Evolutionary conservation across 2,329 filamentous ascomycete genomes (phyloP), one percentile per base, ranked within the genome.

Genomic region (Aspergillus nomiae): DNA sequence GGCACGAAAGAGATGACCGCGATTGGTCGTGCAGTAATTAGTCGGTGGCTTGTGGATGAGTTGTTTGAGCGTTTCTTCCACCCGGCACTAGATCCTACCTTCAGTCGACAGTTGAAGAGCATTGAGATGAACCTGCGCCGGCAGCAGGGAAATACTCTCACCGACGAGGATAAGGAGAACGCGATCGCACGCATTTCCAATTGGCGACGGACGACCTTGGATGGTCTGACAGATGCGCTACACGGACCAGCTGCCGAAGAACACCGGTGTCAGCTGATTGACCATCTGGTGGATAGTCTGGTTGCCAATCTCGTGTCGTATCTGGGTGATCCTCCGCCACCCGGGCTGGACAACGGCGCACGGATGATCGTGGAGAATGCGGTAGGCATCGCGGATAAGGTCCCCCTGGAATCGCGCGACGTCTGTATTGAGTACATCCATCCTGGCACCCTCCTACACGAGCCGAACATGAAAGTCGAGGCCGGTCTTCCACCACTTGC

Each of bases 1-100:
- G 95, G 94, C 65, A 96, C 94, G 74, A 94, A 97, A 77, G 95
- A 99, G 78, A 99, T 99, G 95, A 98, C 93, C 8, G 94, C 94
- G 6, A 90, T 96, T 28, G 95, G 95, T 19, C 88, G 94, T 59
- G 93, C 94, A 14, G 88, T 94, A 67, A 93, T 99, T 69, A 91
- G 91, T 32, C 87, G 89, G 64, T 99, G 94, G 92, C 81, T 99
- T 7, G 89, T 94, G 28, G 92, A 97, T 54, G 92, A 96, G 73
- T 87, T 98, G 50, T 96, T 98, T 76, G 89, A 96, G 76, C 89
- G 90, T 59, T 94, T 91, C 78, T 98, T 99, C 80, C 95, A 99
- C 74, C 95, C 95, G 0, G 90, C 90, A 11, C 84, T 99, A 14
- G 92, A 97, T 58, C 83, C 87, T 0, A 83, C 84, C 11, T 83